phyloP scores from a whole-genome alignment of 2,329 filamentous ascomycete species.

The Ceratocystis harringtonii region DNA sequence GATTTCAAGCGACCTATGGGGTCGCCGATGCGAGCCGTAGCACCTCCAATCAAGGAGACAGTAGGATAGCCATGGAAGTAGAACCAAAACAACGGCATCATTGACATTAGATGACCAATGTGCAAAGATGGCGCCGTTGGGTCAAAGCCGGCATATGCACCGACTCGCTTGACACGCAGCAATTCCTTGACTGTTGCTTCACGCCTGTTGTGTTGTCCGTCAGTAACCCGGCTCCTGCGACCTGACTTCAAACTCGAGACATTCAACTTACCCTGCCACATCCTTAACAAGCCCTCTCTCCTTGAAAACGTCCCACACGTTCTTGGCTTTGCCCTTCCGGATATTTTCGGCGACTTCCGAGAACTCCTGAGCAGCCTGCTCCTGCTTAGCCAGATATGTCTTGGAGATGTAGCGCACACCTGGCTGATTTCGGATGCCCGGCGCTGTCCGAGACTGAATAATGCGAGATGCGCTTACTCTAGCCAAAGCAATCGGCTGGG shows the following conservation, averaged over 20 bases:
- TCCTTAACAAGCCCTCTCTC: slow-evolving; percentile 62
- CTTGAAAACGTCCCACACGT: slow-evolving; percentile 50
- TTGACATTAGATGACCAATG: slow-evolving; percentile 62
- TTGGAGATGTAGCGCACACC: slow-evolving; percentile 27
- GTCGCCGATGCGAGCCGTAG: slow-evolving; percentile 65
- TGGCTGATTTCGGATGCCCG: neutral
- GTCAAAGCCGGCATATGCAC: slow-evolving; percentile 68
- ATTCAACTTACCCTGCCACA: slow-evolving; percentile 49
- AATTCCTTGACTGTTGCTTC: slow-evolving; percentile 43
- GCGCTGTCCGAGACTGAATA: neutral
- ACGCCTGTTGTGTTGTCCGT: slow-evolving; percentile 24
- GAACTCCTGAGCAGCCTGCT: slow-evolving; percentile 34
- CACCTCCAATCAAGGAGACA: slow-evolving; percentile 54
- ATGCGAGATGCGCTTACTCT: neutral
- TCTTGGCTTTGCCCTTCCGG: slow-evolving; percentile 32
- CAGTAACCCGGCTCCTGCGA: neutral
- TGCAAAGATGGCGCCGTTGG: slow-evolving; percentile 69
- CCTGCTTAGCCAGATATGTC: slow-evolving; percentile 31
- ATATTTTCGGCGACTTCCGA: slow-evolving; percentile 33
- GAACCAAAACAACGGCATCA: slow-evolving; percentile 77
- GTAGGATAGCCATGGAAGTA: slow-evolving; percentile 59
- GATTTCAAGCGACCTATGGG: slow-evolving; percentile 54
- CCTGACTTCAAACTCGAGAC: neutral
- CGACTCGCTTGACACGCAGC: slow-evolving; percentile 50
- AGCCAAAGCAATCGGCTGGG: slow-evolving; percentile 3